Conservation (phyloP, 108 stramenopile genomes). For the Nitzschia inconspicua region DNA sequence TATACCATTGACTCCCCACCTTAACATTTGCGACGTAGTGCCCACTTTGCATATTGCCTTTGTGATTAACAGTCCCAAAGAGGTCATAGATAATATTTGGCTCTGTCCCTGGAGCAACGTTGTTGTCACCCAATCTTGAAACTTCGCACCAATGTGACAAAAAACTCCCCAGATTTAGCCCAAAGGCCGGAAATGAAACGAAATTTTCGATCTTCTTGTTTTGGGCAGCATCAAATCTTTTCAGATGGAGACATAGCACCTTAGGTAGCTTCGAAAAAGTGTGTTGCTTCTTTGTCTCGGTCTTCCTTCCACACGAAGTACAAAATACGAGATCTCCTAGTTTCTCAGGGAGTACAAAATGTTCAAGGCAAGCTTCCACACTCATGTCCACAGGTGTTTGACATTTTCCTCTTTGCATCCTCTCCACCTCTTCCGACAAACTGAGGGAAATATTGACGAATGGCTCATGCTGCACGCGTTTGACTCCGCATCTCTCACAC, state of each 20-base stretch:
- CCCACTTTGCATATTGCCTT: constrained; percentile 68
- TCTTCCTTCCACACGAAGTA: constrained; percentile 54
- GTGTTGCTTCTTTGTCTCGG: constrained; percentile 61
- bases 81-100: constrained; percentile 67
- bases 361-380: constrained; percentile 54
- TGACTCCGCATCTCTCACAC: constrained; percentile 68
- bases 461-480: constrained; percentile 57
- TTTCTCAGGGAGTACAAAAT: constrained; percentile 57
- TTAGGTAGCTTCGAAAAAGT: constrained; percentile 68
- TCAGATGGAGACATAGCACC: constrained; percentile 78
- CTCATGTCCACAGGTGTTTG: constrained; percentile 21
- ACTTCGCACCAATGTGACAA: constrained; percentile 76
- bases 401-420: constrained; percentile 3
- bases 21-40: constrained; percentile 69
- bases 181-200: constrained; percentile 67
- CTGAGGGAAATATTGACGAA: constrained; percentile 76
- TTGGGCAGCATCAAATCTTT: constrained; percentile 68
- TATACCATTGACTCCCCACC: constrained; percentile 67
- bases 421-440: constrained; percentile 45
- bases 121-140: not conserved
- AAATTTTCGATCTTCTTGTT: constrained; percentile 73
- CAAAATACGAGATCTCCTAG: constrained; percentile 62
- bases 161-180: constrained; percentile 68
- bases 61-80: constrained; percentile 75
- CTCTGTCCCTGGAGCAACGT: constrained; percentile 1